Evolutionary conservation across 1,284 basidiomycete genomes (phyloP), one percentile per base, ranked within the genome.

Genomic region (Malassezia arunalokei): DNA sequence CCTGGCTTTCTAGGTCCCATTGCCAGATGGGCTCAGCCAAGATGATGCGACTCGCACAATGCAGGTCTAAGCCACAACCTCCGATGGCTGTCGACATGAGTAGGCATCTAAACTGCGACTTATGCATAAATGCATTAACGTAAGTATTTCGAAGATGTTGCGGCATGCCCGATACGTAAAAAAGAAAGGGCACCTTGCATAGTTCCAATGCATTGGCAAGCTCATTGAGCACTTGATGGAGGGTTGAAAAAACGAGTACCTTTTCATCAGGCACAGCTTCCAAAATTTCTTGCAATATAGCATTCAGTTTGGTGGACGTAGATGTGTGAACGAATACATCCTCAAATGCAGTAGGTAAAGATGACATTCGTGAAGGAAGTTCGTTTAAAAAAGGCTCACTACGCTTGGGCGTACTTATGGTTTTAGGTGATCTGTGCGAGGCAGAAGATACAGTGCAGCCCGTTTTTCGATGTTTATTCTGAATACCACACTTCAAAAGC

Each of bases 1-100:
- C 55, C 40, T 57, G 57, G 17, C 50, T 48, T 28, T 57, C 55
- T 8, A 56, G 14, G 9, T 59, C 57, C 9, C 27, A 28, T 17
- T 55, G 53, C 47, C 53, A 50, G 8, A 58, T 37, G 1, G 57
- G 57, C 35, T 59, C 55, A 2, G 51, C 37, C 20, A 54, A 51
- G 20, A 59, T 47, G 8, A 54, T 40, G 14, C 50, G 49, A 27
- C 47, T 59, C 1, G 57, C 57, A 14, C 55, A 49, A 20, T 50
- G 44, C 38, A 59, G 33, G 20, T 57, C 47, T 4, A 59, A 39
- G 8, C 57, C 57, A 27, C 55, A 43, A 14, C 50, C 49, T 40
- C 55, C 57, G n/a, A 49, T 42, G 3, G 39, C 24, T 1, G 54
- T 57, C 24, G 51, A 43, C 49, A 59, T 49, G 1, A 59, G 47